Conservation (phyloP, 805 yeast species). For the Scheffersomyces ergatensis region DNA sequence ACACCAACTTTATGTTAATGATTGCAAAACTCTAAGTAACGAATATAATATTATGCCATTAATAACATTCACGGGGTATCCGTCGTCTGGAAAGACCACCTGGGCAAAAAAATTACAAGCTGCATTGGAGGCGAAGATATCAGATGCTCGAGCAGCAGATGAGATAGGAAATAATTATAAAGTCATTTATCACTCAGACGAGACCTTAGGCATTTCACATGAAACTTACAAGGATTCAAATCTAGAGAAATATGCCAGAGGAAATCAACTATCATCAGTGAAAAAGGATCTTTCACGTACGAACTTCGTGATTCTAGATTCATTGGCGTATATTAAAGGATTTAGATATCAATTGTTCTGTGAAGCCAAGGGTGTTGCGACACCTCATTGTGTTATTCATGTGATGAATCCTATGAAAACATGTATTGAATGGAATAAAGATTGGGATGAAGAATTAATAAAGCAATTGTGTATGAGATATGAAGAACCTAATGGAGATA, state of each 20-base stretch:
- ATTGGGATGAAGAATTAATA: conserved; percentile 68
- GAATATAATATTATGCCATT: conserved; percentile 63
- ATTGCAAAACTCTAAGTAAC: neutral
- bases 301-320: conserved; percentile 79
- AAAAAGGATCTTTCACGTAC: conserved; percentile 71
- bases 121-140: conserved; percentile 47
- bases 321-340: conserved; percentile 89
- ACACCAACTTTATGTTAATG: neutral
- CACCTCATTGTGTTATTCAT: conserved; percentile 82
- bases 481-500: conserved; percentile 86
- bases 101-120: conserved; percentile 58
- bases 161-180: conserved; percentile 55
- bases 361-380: conserved; percentile 81
- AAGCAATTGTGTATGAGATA: conserved; percentile 75
- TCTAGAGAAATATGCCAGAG: conserved; percentile 78
- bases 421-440: conserved; percentile 62
- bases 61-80: conserved; percentile 78
- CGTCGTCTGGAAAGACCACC: conserved; percentile 79
- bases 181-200: conserved; percentile 75
- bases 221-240: conserved; percentile 66
- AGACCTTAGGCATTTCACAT: conserved; percentile 68
- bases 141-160: conserved; percentile 28
- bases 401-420: conserved; percentile 65
- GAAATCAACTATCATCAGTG: conserved; percentile 84
- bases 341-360: conserved; percentile 91